These are phyloP conservation scores for Penicillium verhagenii DNA, from an alignment of 495 filamentous ascomycete species.

Conservation along the genomic window DNA sequence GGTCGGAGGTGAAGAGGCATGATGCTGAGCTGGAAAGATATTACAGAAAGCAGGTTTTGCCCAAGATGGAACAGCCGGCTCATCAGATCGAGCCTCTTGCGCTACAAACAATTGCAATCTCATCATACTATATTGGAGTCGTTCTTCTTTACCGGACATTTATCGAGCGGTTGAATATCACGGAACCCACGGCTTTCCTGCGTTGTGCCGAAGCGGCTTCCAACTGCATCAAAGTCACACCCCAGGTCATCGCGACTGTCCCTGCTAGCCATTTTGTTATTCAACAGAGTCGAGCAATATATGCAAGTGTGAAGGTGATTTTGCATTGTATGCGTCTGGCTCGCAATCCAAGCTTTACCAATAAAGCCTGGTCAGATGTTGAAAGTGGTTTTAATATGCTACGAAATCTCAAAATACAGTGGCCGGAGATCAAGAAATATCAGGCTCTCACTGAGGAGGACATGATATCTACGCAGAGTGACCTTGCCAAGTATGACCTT, in stretches of 20 bases:
- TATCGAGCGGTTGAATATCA: conserved; percentile 5
- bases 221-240: conserved; percentile 13
- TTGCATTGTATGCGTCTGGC: conserved; percentile 14
- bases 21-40: conserved; percentile 12
- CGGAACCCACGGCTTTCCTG: conserved; percentile 8
- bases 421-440: conserved; percentile 17
- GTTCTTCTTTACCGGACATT: conserved; percentile 13
- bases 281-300: conserved; percentile 12
- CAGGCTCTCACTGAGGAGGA: conserved; percentile 9
- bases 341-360: conserved; percentile 8
- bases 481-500: conserved; percentile 4
- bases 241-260: conserved; percentile 10
- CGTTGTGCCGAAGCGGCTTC: conserved; percentile 14
- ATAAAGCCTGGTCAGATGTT: conserved; percentile 12
- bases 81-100: neutral
- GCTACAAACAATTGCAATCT: conserved; percentile 10
- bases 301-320: conserved; percentile 7
- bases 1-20: conserved; percentile 6
- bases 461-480: conserved; percentile 4
- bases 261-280: conserved; percentile 14
- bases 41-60: conserved; percentile 9
- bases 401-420: conserved; percentile 11
- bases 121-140: conserved; percentile 11
- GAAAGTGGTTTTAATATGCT: conserved; percentile 12
- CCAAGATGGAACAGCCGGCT: neutral